Evolutionary conservation across 257 asterid genomes (phyloP).

Genomic region (Solanum pennellii): DNA sequence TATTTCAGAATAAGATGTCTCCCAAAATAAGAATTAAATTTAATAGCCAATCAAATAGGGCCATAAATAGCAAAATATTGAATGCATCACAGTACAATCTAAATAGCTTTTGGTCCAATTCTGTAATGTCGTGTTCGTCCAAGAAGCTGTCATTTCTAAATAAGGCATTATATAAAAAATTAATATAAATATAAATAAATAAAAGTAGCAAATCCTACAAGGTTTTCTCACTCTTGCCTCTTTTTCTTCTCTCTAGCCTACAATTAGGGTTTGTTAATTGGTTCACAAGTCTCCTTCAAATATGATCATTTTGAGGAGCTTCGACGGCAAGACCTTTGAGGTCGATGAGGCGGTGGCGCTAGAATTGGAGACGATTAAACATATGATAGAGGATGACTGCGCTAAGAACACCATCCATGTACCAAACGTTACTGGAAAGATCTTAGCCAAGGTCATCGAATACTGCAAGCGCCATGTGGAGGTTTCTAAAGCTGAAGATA

Average conservation of each 20-base stretch:
- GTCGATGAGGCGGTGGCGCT: slow-evolving; percentile 24
- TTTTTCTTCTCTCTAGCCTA: not conserved
- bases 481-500: not conserved
- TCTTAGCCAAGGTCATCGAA: slow-evolving; percentile 35
- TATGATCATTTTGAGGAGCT: slow-evolving; percentile 18
- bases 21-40: no score
- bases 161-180: no score
- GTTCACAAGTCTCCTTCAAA: not conserved
- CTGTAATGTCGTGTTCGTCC: fast-evolving
- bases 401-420: slow-evolving; percentile 26
- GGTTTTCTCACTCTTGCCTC: not conserved
- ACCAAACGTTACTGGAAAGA: slow-evolving; percentile 21
- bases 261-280: not conserved
- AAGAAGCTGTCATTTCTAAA: no score
- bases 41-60: no score
- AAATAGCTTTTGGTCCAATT: no score
- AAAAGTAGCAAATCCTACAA: not conserved
- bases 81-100: no score
- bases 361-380: slow-evolving; percentile 27
- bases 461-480: slow-evolving; percentile 28
- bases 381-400: slow-evolving; percentile 35
- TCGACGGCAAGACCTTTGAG: slow-evolving; percentile 24
- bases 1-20: no score
- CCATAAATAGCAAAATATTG: no score
- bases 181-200: no score